phyloP scores from a whole-genome alignment of 2,329 filamentous ascomycete species.

The Colletotrichum agaves region DNA sequence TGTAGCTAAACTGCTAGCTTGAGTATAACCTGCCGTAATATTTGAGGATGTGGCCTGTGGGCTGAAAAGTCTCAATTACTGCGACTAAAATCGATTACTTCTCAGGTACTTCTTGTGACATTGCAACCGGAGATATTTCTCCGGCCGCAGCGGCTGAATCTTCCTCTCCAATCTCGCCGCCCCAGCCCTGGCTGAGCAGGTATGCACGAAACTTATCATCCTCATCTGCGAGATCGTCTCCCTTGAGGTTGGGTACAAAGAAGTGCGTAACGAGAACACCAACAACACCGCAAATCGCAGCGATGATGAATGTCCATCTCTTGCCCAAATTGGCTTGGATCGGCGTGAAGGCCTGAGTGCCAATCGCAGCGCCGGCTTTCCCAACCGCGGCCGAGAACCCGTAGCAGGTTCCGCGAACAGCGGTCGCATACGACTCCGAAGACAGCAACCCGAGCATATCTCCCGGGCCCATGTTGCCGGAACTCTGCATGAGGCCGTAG shows the following conservation, averaged over 20 bases:
- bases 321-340: slow-evolving; percentile 58
- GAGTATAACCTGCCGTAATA: background rate
- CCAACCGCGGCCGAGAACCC: slow-evolving; percentile 62
- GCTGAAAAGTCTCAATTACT: background rate
- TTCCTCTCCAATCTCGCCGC: slow-evolving; percentile 53
- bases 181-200: slow-evolving; percentile 56
- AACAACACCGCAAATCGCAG: slow-evolving; percentile 59
- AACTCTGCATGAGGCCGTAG: slow-evolving; percentile 62
- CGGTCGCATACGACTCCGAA: slow-evolving; percentile 62
- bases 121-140: background rate
- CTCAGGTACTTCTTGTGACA: background rate
- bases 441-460: slow-evolving; percentile 62
- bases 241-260: slow-evolving; percentile 57
- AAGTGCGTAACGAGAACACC: slow-evolving; percentile 59
- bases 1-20: too few species aligned
- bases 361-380: slow-evolving; percentile 62
- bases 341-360: slow-evolving; percentile 61
- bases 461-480: slow-evolving; percentile 61
- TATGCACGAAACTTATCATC: slow-evolving; percentile 58
- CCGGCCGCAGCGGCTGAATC: slow-evolving; percentile 24
- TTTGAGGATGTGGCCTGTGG: background rate
- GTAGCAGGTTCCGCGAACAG: slow-evolving; percentile 62
- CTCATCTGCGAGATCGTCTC: slow-evolving; percentile 54
- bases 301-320: slow-evolving; percentile 63
- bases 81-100: background rate